These are phyloP conservation scores for Grosmannia serpens DNA, from an alignment of 2,329 filamentous ascomycete genomes.

Conservation along the genomic window DNA sequence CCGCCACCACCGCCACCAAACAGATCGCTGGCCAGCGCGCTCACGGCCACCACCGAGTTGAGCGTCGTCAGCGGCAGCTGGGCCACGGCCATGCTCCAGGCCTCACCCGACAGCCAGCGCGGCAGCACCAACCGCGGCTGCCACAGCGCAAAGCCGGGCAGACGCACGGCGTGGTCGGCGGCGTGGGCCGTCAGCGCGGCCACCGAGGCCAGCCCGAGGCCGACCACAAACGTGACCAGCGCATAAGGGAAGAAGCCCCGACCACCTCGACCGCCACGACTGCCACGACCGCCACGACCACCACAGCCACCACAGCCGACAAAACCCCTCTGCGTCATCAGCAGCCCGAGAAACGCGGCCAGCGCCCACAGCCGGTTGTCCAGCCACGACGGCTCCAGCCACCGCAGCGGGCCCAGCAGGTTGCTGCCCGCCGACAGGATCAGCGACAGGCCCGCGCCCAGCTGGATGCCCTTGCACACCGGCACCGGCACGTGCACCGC, in stretches of 20 bases:
- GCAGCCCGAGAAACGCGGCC: constrained; percentile 59
- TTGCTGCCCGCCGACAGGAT: constrained; percentile 63
- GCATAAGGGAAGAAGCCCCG: constrained; percentile 60
- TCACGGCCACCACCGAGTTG: constrained; percentile 85
- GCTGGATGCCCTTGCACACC: constrained; percentile 88
- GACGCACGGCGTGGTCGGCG: constrained; percentile 13
- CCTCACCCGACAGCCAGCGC: constrained; percentile 23
- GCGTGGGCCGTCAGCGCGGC: constrained; percentile 18
- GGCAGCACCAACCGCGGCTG: constrained; percentile 40
- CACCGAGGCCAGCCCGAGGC: constrained; percentile 49
- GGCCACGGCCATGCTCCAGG: constrained; percentile 55
- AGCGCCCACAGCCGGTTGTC: constrained; percentile 74
- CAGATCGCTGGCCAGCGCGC: constrained; percentile 66
- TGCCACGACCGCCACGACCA: neutral
- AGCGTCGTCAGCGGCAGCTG: constrained; percentile 86
- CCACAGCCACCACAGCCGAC: too few species aligned
- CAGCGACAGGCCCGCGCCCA: constrained; percentile 78
- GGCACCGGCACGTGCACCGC: constrained; percentile 68
- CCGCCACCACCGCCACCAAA: constrained; percentile 49
- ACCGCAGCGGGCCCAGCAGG: constrained; percentile 57
- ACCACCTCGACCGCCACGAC: neutral
- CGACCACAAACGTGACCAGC: constrained; percentile 56
- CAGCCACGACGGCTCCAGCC: constrained; percentile 48
- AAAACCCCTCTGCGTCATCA: constrained; percentile 50
- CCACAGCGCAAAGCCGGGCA: constrained; percentile 50